Conservation (phyloP, 31 red algal genomes). For the Pterothamnion heteromorphum region DNA sequence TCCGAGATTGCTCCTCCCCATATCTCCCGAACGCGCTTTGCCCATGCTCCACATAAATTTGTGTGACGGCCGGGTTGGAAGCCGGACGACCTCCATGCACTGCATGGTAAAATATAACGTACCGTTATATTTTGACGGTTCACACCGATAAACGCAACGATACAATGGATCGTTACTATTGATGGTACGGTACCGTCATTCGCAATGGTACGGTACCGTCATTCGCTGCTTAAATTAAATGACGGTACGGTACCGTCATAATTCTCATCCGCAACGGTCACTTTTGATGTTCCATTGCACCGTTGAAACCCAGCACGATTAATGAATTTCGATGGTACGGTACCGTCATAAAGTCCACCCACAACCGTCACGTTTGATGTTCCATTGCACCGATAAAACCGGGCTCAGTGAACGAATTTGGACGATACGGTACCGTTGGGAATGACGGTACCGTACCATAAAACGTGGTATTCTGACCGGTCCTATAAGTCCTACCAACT, state of each 20-base stretch:
- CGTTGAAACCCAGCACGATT: not conserved
- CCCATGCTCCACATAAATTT: too few relatives aligned
- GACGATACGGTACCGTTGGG: not conserved
- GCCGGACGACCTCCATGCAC: too few relatives aligned
- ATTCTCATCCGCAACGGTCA: not conserved
- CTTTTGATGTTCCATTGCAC: not conserved
- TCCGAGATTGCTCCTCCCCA: too few relatives aligned
- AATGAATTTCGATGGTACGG: not conserved
- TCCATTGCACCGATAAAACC: not conserved
- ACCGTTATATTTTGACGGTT: not conserved
- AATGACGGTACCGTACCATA: not conserved
- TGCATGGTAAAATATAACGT: not conserved
- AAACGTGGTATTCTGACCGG: not conserved
- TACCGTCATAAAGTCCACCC: not conserved
- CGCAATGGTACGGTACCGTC: not conserved
- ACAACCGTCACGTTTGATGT: not conserved
- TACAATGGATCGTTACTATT: not conserved
- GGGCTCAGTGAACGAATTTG: not conserved
- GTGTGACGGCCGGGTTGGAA: too few relatives aligned
- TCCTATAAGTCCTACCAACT: not conserved
- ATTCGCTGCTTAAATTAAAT: not conserved
- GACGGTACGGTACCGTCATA: not conserved
- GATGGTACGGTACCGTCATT: not conserved
- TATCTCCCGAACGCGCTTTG: too few relatives aligned
- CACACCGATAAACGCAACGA: not conserved